These are phyloP conservation scores for Saccharomycopsis sp. DNA, from an alignment of 805 yeast genomes.

Conservation along the genomic window DNA sequence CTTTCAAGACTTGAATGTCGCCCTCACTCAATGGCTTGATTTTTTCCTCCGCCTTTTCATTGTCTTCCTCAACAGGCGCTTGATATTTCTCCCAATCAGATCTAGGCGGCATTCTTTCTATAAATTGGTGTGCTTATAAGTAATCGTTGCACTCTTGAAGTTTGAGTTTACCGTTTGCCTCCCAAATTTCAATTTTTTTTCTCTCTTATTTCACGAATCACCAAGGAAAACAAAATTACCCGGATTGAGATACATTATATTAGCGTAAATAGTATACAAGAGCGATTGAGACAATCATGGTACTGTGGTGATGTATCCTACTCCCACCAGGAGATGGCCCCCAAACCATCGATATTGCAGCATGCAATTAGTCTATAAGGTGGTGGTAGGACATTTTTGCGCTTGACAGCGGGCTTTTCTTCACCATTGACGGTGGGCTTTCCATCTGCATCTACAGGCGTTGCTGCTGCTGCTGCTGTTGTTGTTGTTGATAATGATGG, in stretches of 20 bases:
- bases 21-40: conserved; percentile 87
- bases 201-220: too few species aligned
- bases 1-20: conserved; percentile 93
- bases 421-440: conserved; percentile 23
- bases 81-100: conserved; percentile 97
- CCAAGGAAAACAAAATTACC: too few species aligned
- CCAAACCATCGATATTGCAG: conserved; percentile 95
- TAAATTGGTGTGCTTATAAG: neutral
- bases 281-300: too few species aligned
- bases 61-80: conserved; percentile 67
- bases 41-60: conserved; percentile 52
- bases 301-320: too few species aligned
- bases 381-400: conserved; percentile 42
- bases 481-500: too few species aligned
- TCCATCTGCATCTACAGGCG: conserved; percentile 23
- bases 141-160: too few species aligned
- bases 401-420: conserved; percentile 23
- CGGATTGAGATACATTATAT: too few species aligned
- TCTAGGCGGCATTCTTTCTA: conserved; percentile 88
- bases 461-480: too few species aligned
- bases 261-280: too few species aligned
- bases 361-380: conserved; percentile 83
- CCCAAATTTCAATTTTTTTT: too few species aligned
- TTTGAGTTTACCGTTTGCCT: too few species aligned
- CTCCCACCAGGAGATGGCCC: conserved; percentile 96